Percentiles rank a stretch among this genome's conserved stretches.
Evolutionary conservation across 1,284 basidiomycete species (phyloP).

Genomic region (Microbotryum silenes-acaulis): DNA sequence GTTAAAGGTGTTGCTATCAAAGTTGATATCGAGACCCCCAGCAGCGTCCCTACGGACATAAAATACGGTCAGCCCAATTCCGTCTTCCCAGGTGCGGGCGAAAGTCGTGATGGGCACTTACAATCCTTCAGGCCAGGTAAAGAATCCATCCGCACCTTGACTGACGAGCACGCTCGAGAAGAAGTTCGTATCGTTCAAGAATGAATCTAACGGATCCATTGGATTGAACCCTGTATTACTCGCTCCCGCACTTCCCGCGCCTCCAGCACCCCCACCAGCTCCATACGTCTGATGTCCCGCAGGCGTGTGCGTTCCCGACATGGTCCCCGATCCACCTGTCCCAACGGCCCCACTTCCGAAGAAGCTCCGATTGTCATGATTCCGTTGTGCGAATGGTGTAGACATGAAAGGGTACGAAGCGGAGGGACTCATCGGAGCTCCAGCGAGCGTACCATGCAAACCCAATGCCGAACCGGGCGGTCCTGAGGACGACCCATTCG

Average conservation of each 20-base stretch:
- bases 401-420: constrained; percentile 1
- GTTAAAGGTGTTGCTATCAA: too few relatives aligned
- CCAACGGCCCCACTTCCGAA: not conserved
- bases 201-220: constrained; percentile 7
- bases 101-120: not conserved
- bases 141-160: constrained; percentile 14
- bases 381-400: constrained; percentile 14
- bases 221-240: not conserved
- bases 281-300: not conserved
- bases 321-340: not conserved
- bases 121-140: constrained; percentile 8
- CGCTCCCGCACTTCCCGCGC: not conserved
- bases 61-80: too few relatives aligned
- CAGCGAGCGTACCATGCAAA: constrained; percentile 7
- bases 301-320: constrained; percentile 15
- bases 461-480: not conserved
- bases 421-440: constrained; percentile 1
- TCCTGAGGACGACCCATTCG: too few relatives aligned
- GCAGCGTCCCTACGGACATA: too few relatives aligned
- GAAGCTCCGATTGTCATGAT: constrained; percentile 3
- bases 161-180: constrained; percentile 10
- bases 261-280: not conserved
- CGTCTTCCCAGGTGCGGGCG: too few relatives aligned
- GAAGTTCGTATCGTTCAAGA: constrained; percentile 17
- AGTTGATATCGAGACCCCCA: too few relatives aligned